Base-by-base conservation (phyloP, 2,329 filamentous ascomycete species). In the Botrytis hyacinthi region DNA sequence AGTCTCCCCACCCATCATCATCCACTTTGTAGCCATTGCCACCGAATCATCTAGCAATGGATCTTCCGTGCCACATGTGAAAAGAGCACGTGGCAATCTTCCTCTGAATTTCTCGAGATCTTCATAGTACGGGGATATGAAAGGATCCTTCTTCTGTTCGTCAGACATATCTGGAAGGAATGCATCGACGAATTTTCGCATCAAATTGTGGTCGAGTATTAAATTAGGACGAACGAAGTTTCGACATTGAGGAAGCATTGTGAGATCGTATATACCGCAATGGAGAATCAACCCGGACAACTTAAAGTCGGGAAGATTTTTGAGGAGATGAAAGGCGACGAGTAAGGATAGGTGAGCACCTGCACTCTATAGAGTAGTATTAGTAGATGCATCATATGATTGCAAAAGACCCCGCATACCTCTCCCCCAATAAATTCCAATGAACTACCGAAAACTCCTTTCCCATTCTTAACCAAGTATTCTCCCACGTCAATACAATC, bases 401-500 rank as follows among this genome's bases (percentile, higher is more conserved):
- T 42, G 5, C 14, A 3, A 46, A 4, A 46, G 8, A 40, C 40
- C 4, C n/a, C 12, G 78, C 73, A 42, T 79, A 82, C 81, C 78
- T 86, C 85, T n/a, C 84, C 84, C 37, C 84, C 83, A 57, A 85
- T 81, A 71, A 86, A 86, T 74, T 37, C 76, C n/a, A 87, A 74
- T 3, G 81, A 79, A 0, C 80, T 82, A 16, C 85, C 85, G 76
- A 83, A 86, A 8, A 82, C 76, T 12, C 75, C 75, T 73, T 83
- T 79, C 0, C 84, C 83, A 73, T 87, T 82, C 71, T 87, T 84
- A 40, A 87, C 80, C 2, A 90, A 81, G 79, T 86, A 87, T 73
- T 87, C 85, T 0, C 84, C 88, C 6, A 84, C 86, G 77, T 90
- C 88, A 76, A 86, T 84, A 80, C 87, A 88, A 78, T 90, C 89